phyloP scores from a whole-genome alignment of 2,329 filamentous ascomycete species.

The Sclerotinia spermophila region DNA sequence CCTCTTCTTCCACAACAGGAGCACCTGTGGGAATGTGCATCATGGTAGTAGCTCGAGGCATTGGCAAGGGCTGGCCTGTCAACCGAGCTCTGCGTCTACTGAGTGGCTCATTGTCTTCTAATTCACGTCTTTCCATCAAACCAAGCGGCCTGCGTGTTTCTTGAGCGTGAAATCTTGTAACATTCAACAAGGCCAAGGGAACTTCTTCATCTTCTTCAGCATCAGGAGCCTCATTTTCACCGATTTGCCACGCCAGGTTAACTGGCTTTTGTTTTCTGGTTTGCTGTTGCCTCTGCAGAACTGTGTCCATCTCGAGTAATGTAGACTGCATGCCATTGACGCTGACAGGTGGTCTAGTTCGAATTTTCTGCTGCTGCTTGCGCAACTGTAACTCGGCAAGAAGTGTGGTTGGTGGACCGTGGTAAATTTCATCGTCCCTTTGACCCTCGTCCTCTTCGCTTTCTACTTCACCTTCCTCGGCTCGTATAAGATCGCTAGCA shows the following conservation, averaged over 20 bases:
- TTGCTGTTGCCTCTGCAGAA: conserved; percentile 78
- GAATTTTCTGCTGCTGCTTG: conserved; percentile 80
- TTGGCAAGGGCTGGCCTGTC: conserved; percentile 26
- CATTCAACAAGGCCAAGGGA: conserved; percentile 77
- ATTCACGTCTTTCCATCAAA: conserved; percentile 73
- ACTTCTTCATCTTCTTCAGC: conserved; percentile 75
- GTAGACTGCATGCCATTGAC: conserved; percentile 83
- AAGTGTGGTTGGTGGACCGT: conserved; percentile 80
- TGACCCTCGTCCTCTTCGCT: conserved; percentile 45
- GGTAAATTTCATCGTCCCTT: conserved; percentile 48
- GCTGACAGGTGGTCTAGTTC: conserved; percentile 65
- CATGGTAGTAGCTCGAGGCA: conserved; percentile 32
- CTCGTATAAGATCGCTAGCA: conserved; percentile 19
- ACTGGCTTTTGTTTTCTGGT: conserved; percentile 71
- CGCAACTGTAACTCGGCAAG: conserved; percentile 88
- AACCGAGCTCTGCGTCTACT: conserved; percentile 35
- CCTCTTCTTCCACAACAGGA: conserved; percentile 40
- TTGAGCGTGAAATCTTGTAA: conserved; percentile 44
- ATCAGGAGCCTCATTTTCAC: conserved; percentile 47
- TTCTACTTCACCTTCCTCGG: conserved; percentile 39
- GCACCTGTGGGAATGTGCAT: conserved; percentile 24
- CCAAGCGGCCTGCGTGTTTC: conserved; percentile 65
- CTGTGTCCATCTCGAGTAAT: conserved; percentile 82
- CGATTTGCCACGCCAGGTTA: conserved; percentile 85
- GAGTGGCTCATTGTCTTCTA: conserved; percentile 85